Conservation (phyloP, 768 basidiomycete genomes). For the Lyophyllum shimeji region DNA sequence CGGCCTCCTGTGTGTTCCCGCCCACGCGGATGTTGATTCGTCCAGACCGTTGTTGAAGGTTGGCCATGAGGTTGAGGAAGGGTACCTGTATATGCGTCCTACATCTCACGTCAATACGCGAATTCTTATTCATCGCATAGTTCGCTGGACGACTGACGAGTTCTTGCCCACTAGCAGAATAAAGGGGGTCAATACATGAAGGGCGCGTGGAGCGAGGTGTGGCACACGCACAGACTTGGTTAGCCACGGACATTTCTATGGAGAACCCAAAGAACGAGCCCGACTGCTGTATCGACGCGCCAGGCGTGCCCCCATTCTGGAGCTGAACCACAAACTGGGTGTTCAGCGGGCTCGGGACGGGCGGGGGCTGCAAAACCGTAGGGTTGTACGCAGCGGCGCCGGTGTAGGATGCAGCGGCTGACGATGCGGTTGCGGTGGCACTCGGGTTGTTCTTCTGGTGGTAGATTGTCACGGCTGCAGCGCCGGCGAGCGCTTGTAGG, state of each 20-base stretch:
- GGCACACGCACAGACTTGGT: slow-evolving; percentile 43
- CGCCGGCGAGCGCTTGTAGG: slow-evolving; percentile 9
- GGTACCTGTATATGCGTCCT: slow-evolving; percentile 53
- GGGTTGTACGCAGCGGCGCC: slow-evolving; percentile 55
- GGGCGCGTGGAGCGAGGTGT: background rate
- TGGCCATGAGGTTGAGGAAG: slow-evolving; percentile 77
- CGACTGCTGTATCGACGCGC: slow-evolving; percentile 34
- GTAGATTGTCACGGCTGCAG: slow-evolving; percentile 36
- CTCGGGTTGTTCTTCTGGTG: slow-evolving; percentile 29
- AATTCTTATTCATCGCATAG: too few relatives aligned
- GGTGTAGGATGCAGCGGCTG: slow-evolving; percentile 45
- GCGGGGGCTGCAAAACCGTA: slow-evolving; percentile 46
- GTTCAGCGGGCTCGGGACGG: slow-evolving; percentile 45
- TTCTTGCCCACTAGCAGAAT: slow-evolving; percentile 9
- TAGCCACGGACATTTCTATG: slow-evolving; percentile 62
- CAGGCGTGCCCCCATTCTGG: slow-evolving; percentile 29
- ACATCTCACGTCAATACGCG: background rate
- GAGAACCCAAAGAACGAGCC: slow-evolving; percentile 55
- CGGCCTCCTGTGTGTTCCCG: slow-evolving; percentile 81
- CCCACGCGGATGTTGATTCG: slow-evolving; percentile 65
- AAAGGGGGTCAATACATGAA: background rate
- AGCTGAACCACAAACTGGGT: slow-evolving; percentile 48
- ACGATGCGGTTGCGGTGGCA: slow-evolving; percentile 17
- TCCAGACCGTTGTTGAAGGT: slow-evolving; percentile 66
- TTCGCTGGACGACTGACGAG: background rate